Evolutionary conservation across 1,139 yeast species (phyloP).

Genomic region (Saccharomycopsis hybrid): DNA sequence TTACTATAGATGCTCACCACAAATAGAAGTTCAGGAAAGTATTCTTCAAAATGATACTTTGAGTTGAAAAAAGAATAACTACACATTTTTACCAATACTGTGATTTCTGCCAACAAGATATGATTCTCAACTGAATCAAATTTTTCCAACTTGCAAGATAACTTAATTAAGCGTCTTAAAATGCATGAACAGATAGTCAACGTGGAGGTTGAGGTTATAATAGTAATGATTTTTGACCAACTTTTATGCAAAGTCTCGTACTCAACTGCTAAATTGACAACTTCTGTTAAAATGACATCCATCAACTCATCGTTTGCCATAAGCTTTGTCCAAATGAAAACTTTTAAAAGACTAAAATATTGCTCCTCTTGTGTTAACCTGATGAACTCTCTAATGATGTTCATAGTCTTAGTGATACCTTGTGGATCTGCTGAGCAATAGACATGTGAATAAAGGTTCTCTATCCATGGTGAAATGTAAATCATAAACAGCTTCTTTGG

Average conservation of each 20-base stretch:
- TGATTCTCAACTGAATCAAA: slow-evolving; percentile 39
- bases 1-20: slow-evolving; percentile 67
- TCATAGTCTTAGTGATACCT: slow-evolving; percentile 59
- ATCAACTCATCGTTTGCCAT: slow-evolving; percentile 56
- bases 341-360: slow-evolving; percentile 42
- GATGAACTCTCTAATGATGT: slow-evolving; percentile 57
- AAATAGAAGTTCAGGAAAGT: slow-evolving; percentile 66
- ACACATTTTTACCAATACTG: slow-evolving; percentile 59
- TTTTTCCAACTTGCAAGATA: slow-evolving; percentile 46
- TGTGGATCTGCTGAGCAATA: slow-evolving; percentile 45
- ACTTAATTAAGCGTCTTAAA: slow-evolving; percentile 41
- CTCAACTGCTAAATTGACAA: slow-evolving; percentile 67
- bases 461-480: slow-evolving; percentile 74
- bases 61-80: slow-evolving; percentile 71
- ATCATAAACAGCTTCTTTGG: slow-evolving; percentile 34
- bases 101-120: slow-evolving; percentile 68
- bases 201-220: slow-evolving; percentile 60
- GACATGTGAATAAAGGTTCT: slow-evolving; percentile 54
- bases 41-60: slow-evolving; percentile 54
- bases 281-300: slow-evolving; percentile 62
- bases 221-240: slow-evolving; percentile 57
- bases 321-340: slow-evolving; percentile 65
- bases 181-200: slow-evolving; percentile 66
- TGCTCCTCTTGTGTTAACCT: slow-evolving; percentile 42
- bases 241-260: slow-evolving; percentile 65